Evolutionary conservation across 148 eudicot genomes (phyloP).

Genomic region (Chenopodium suecicum): DNA sequence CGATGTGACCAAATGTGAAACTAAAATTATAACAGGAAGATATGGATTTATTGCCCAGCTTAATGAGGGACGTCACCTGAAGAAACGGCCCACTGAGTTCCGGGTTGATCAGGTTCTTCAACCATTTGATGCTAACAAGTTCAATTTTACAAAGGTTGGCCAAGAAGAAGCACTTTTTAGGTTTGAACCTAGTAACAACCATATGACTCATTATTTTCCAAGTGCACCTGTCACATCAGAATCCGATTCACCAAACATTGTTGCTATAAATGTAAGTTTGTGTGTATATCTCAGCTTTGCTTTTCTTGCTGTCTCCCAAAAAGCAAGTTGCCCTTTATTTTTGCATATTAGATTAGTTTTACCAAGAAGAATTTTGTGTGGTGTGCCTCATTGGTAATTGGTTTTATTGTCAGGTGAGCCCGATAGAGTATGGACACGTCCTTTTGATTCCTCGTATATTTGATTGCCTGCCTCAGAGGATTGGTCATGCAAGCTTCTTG

Average conservation of each 20-base stretch:
- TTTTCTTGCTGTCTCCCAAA: not conserved
- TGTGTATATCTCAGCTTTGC: not conserved
- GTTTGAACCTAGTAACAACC: slow-evolving; percentile 57
- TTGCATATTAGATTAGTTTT: not conserved
- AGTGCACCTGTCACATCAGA: slow-evolving; percentile 41
- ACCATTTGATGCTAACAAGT: slow-evolving; percentile 75
- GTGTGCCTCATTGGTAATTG: not conserved
- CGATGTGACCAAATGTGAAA: slow-evolving; percentile 60
- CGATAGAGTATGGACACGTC: slow-evolving; percentile 92
- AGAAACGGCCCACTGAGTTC: slow-evolving; percentile 91
- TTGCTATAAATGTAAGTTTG: slow-evolving; percentile 77
- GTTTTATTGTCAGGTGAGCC: slow-evolving; percentile 66
- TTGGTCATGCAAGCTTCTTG: slow-evolving; percentile 64
- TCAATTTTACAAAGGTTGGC: slow-evolving; percentile 89
- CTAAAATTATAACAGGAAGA: slow-evolving; percentile 64
- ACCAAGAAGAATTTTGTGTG: not conserved
- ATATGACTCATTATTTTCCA: slow-evolving; percentile 45
- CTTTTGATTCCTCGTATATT: slow-evolving; percentile 79
- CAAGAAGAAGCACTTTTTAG: slow-evolving; percentile 81
- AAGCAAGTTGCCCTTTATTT: not conserved
- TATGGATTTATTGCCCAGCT: slow-evolving; percentile 87
- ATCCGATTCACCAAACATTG: slow-evolving; percentile 58
- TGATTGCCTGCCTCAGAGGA: slow-evolving; percentile 82
- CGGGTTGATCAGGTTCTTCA: slow-evolving; percentile 84
- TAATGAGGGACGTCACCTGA: slow-evolving; percentile 86